Evolutionary conservation across 495 filamentous ascomycete species (phyloP).

Genomic region (Podospora pseudocomata): DNA sequence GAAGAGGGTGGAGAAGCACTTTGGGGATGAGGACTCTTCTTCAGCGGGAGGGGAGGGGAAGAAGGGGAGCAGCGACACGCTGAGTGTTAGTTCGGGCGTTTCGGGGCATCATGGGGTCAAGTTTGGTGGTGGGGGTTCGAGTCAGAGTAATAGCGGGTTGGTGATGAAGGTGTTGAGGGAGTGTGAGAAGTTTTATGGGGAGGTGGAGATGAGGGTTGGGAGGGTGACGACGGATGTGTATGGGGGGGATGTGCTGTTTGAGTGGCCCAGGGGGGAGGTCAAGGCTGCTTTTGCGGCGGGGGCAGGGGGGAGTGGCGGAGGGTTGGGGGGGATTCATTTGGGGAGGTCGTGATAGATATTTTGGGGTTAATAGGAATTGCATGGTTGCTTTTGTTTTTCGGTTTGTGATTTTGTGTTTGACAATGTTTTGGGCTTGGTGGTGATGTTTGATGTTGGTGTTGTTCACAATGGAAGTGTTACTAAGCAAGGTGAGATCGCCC

Average conservation of each 20-base stretch:
- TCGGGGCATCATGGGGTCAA: background rate
- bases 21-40: slow-evolving; percentile 67
- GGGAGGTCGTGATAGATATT: background rate
- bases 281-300: slow-evolving; percentile 47
- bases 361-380: background rate
- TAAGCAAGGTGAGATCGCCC: background rate
- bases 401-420: background rate
- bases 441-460: background rate
- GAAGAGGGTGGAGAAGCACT: slow-evolving; percentile 94
- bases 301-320: background rate
- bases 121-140: slow-evolving; percentile 4
- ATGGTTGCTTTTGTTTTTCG: background rate
- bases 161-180: slow-evolving; percentile 75
- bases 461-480: too few species aligned
- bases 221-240: slow-evolving; percentile 58
- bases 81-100: slow-evolving; percentile 8
- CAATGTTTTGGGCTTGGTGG: background rate
- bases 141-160: slow-evolving; percentile 48
- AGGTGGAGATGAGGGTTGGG: slow-evolving; percentile 66
- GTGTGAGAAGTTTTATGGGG: slow-evolving; percentile 74
- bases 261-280: slow-evolving; percentile 54
- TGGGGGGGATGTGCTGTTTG: slow-evolving; percentile 52
- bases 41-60: slow-evolving; percentile 45
- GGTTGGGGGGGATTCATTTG: background rate
- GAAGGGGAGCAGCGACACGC: background rate